Evolutionary conservation across 257 asterid species (phyloP), one percentile per base, ranked within the genome.

Genomic region (Nicotiana noctiflora): DNA sequence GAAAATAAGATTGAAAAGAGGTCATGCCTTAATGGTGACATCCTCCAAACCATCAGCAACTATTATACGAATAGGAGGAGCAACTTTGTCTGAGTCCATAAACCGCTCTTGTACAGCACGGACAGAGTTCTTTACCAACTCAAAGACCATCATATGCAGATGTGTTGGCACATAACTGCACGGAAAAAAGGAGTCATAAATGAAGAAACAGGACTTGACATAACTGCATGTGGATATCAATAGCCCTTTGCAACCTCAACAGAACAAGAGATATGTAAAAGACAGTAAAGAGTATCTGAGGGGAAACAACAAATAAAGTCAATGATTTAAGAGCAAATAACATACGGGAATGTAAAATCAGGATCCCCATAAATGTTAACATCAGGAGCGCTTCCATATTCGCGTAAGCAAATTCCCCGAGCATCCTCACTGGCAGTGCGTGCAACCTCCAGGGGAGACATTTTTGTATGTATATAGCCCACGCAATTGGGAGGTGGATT

Each of bases 31-130:
- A 40, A 95, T 95, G 4, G 99, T 95, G 34, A 95, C 99, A 80
- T 95, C 99, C 89, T 95, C 99, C 82, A 89, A 68, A 53, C 99
- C 99, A 89, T 92, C 99, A 77, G 99, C 98, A 80, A 95, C 99
- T 79, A 95, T 89, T 72, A 93, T 93, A 19, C 98, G 90, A 62
- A 95, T 70, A 64, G 99, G 97, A 53, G 99, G 99, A 6, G 97
- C 89, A 81, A 92, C 88, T 84, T 93, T 89, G 82, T 93, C 97
- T 0, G 97, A 89, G 51, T 95, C 92, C 97, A 92, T 84, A 80
- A 57, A 92, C 14, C 85, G 87, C 84, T 95, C 99, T 89, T 93
- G 97, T 63, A 95, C 97, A 85, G 99, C 99, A 81, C 99, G 98
- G 17, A 92, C 84, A 9, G 98, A 95, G 87, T 95, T 95, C 91